Conservation (phyloP, 148 eudicot species). For the Rheum nobile region DNA sequence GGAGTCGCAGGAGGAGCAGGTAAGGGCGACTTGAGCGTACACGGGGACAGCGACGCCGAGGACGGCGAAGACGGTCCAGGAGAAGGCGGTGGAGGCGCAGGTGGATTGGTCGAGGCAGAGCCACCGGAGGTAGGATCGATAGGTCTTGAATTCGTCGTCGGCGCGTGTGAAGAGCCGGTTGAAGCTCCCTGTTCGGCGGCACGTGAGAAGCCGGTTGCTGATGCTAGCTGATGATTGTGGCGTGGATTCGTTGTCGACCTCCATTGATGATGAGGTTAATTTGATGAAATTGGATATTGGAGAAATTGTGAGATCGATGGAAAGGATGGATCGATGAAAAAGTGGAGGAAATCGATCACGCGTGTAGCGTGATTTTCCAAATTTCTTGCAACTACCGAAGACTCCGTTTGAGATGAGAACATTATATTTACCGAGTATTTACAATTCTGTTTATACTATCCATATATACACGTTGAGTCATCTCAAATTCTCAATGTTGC, state of each 20-base stretch:
- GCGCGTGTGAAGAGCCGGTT: neutral
- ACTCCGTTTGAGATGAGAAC: too few species aligned
- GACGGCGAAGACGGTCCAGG: constrained; percentile 56
- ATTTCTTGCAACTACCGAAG: neutral
- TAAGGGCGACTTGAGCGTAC: constrained; percentile 37
- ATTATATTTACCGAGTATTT: too few species aligned
- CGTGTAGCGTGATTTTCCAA: neutral
- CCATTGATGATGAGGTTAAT: neutral
- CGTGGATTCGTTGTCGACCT: constrained; percentile 14
- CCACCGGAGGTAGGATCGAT: constrained; percentile 41
- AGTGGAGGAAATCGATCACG: neutral
- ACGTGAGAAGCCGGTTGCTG: neutral
- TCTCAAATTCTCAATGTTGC: too few species aligned
- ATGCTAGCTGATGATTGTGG: neutral
- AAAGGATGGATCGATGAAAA: neutral
- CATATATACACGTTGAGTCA: too few species aligned
- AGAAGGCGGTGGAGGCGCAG: constrained; percentile 35
- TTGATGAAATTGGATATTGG: neutral
- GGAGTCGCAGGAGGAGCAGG: constrained; percentile 42
- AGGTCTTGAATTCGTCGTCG: constrained; percentile 24
- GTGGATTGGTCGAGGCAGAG: constrained; percentile 63
- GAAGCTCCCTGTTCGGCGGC: neutral
- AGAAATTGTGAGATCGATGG: neutral
- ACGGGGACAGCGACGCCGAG: constrained; percentile 52
- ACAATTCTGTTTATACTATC: too few species aligned